Conservation (phyloP, 2,329 filamentous ascomycete species). For the Clonostachys rhizophaga region DNA sequence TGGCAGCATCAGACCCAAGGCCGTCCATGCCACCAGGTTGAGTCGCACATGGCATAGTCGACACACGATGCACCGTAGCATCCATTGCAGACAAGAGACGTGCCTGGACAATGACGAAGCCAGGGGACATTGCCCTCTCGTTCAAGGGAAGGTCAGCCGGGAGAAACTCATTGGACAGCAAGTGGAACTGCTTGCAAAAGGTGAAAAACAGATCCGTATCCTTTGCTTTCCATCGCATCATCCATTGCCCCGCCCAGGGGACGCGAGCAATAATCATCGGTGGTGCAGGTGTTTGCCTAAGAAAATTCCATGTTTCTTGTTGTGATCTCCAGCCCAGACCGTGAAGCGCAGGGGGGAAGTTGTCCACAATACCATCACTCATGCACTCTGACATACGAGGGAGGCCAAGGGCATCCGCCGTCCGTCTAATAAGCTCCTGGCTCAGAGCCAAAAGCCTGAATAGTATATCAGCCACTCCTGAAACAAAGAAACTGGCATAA, state of each 20-base stretch:
- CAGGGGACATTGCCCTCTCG: constrained; percentile 64
- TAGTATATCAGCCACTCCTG: constrained; percentile 78
- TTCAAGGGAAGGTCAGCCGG: constrained; percentile 46
- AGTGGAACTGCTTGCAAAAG: constrained; percentile 83
- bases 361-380: constrained; percentile 59
- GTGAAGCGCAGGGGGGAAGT: constrained; percentile 65
- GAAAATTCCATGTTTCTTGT: constrained; percentile 40
- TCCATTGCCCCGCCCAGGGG: constrained; percentile 83
- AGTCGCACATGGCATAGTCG: constrained; percentile 42
- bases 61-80: constrained; percentile 76
- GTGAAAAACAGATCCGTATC: constrained; percentile 91
- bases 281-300: constrained; percentile 61
- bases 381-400: constrained; percentile 49
- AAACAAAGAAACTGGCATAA: constrained; percentile 90
- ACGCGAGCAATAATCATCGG: constrained; percentile 68
- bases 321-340: constrained; percentile 52
- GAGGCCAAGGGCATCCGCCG: constrained; percentile 65
- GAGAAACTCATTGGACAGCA: constrained; percentile 71
- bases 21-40: constrained; percentile 56
- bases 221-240: constrained; percentile 77
- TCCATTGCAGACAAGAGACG: constrained; percentile 78
- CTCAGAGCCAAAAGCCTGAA: constrained; percentile 76
- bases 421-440: constrained; percentile 63
- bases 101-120: constrained; percentile 74
- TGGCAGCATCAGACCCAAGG: constrained; percentile 43